phyloP scores from a whole-genome alignment of 2,329 filamentous ascomycete species.

The Trichoderma koningiopsis region DNA sequence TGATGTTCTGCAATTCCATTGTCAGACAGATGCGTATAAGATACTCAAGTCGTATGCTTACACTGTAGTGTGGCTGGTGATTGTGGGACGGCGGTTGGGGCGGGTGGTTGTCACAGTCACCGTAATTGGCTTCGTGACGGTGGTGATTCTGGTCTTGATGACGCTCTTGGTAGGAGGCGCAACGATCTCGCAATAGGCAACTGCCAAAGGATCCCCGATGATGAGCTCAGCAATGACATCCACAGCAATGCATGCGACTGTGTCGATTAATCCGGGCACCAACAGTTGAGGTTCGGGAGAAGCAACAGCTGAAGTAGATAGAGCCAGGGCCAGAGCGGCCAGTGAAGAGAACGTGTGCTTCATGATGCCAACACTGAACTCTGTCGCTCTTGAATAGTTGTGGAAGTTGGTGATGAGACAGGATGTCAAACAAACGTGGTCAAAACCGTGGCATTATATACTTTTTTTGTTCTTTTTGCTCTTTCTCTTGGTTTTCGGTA shows the following conservation, averaged over 20 bases:
- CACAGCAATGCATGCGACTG: not conserved
- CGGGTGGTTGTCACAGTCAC: not conserved
- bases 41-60: not conserved
- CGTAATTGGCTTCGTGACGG: not conserved
- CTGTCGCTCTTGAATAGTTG: not conserved
- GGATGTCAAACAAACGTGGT: not conserved
- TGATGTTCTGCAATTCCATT: not conserved
- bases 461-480: not conserved
- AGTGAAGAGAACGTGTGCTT: not conserved
- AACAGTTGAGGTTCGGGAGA: constrained; percentile 12
- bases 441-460: not conserved
- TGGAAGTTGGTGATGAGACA: not conserved
- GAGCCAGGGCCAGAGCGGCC: not conserved
- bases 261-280: not conserved
- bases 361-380: constrained; percentile 9
- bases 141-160: not conserved
- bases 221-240: not conserved
- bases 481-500: not conserved
- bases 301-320: not conserved
- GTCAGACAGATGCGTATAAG: not conserved
- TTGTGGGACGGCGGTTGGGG: not conserved
- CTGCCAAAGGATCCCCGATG: not conserved
- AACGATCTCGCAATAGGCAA: constrained; percentile 2
- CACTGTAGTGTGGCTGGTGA: not conserved
- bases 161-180: not conserved